Evolutionary conservation across 2,329 filamentous ascomycete species (phyloP), one percentile per base, ranked within the genome.

Genomic region (Endoconidiophora laricicola): DNA sequence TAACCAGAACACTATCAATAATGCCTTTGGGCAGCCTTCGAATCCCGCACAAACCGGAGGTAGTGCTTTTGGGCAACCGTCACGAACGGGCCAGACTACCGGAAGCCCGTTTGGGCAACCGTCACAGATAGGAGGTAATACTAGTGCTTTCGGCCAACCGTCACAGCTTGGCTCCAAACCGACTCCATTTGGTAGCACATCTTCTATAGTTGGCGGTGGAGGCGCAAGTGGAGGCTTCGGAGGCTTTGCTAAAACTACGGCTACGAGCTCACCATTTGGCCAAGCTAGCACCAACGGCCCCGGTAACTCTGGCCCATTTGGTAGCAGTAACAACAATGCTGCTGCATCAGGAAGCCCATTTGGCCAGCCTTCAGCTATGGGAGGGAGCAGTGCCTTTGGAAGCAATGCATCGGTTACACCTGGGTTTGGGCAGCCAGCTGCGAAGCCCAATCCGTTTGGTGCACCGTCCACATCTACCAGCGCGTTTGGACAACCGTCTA

Each of bases 21-120:
- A 36, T 48, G 57, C 57, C 2, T 70, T 72, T 54, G 62, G 64
- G 4, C 67, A 67, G 48, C 54, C 63, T 16, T 12, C 38, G 3
- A 38, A 24, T 29, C 55, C 59, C 6, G 14, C 48, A 26, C 59
- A 63, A 20, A 47, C 60, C 4, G 37, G 56, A n/a, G 44, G 49
- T 14, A 41, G 50, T 24, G 57, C 57, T 0, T 70, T 72, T 53
- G 62, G 64, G 4, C 67, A 67, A 48, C 55, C 63, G 1, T 61
- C 61, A 38, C 59, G 63, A n/a, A 7, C 49, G 52, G 54, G 59
- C 55, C 33, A 63, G 56, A 44, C 63, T 10, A 47, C 58, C n/a
- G 59, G 60, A 12, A 54, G 49, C 38, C 59, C 58, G 0, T 66
- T 66, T 52, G 57, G 60, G 1, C 60, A 63, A 50, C 50, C 61